Evolutionary conservation across 176 grass and related monocot genomes (phyloP).

Genomic region (Ampelocalamus luodianensis): DNA sequence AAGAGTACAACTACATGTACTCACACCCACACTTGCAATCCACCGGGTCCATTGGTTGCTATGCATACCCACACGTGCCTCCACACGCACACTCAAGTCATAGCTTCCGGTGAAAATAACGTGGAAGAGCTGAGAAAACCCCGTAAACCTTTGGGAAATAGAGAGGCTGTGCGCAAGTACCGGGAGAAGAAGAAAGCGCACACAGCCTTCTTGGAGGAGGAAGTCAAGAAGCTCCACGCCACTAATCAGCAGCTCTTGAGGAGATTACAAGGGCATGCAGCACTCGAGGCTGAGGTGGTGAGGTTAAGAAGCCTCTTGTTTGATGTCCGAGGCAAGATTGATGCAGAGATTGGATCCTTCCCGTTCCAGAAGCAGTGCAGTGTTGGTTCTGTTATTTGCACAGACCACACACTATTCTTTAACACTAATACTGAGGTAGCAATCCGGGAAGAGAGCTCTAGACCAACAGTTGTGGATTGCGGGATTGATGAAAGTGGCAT

Average conservation of each 20-base stretch:
- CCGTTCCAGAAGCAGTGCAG: conserved; percentile 54
- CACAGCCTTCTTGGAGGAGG: conserved; percentile 77
- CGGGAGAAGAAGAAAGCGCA: conserved; percentile 95
- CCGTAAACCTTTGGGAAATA: conserved; percentile 63
- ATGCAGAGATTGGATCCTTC: conserved; percentile 58
- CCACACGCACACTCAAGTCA: conserved; percentile 69
- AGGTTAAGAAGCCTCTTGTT: conserved; percentile 63
- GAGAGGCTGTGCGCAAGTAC: conserved; percentile 93
- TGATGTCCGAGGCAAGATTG: conserved; percentile 73
- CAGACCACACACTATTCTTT: conserved; percentile 17
- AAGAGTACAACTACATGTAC: conserved; percentile 60
- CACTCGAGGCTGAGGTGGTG: conserved; percentile 71
- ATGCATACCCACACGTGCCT: conserved; percentile 75
- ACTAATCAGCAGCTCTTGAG: conserved; percentile 81
- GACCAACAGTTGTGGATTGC: conserved; percentile 45
- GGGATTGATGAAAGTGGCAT: conserved; percentile 40
- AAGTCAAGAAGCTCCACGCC: conserved; percentile 64
- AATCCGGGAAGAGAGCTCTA: conserved; percentile 46
- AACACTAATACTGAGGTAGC: neutral
- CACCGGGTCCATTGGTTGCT: conserved; percentile 46
- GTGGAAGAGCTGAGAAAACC: conserved; percentile 48
- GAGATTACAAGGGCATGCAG: conserved; percentile 64
- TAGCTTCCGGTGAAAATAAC: conserved; percentile 43
- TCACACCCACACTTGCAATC: conserved; percentile 76
- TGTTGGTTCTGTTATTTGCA: conserved; percentile 37